A percentile compares a stretch with the other conserved stretches of the same genome.
phyloP scores from a whole-genome alignment of 306 rosid genomes.

The Luffa aegyptiaca region DNA sequence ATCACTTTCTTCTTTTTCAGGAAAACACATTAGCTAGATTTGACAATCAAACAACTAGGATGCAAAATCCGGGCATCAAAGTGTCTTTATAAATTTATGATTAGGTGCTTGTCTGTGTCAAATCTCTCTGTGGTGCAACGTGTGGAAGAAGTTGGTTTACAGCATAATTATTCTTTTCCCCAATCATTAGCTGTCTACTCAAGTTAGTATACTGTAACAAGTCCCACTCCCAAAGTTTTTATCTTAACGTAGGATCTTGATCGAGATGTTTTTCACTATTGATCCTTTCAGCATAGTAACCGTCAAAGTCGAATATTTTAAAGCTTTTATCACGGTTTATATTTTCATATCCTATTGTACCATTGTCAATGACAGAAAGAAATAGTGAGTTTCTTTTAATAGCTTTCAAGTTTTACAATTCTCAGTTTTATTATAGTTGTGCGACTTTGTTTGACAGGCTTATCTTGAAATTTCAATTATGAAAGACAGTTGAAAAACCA shows the following conservation, averaged over 20 bases:
- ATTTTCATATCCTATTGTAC: neutral
- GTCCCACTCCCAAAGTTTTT: neutral
- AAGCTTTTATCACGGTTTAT: neutral
- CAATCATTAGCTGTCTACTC: neutral
- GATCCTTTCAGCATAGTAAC: neutral
- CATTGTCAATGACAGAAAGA: neutral
- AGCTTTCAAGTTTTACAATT: no score
- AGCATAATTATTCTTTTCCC: constrained; percentile 1
- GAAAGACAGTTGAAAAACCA: neutral
- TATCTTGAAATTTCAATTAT: neutral
- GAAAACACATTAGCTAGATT: neutral
- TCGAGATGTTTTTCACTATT: neutral
- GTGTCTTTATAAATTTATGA: neutral
- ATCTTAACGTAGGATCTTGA: neutral
- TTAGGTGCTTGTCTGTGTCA: neutral
- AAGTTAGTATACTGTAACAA: neutral
- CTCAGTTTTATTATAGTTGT: no score
- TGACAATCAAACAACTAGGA: neutral
- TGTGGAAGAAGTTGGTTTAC: neutral
- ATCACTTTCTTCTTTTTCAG: neutral
- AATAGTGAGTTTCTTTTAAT: no score
- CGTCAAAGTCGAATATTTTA: neutral
- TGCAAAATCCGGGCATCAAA: neutral
- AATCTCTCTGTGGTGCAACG: neutral
- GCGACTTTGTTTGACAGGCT: neutral